Evolutionary conservation across 2,329 filamentous ascomycete genomes (phyloP), one percentile per base, ranked within the genome.

Genomic region (Eurotiales sp.): DNA sequence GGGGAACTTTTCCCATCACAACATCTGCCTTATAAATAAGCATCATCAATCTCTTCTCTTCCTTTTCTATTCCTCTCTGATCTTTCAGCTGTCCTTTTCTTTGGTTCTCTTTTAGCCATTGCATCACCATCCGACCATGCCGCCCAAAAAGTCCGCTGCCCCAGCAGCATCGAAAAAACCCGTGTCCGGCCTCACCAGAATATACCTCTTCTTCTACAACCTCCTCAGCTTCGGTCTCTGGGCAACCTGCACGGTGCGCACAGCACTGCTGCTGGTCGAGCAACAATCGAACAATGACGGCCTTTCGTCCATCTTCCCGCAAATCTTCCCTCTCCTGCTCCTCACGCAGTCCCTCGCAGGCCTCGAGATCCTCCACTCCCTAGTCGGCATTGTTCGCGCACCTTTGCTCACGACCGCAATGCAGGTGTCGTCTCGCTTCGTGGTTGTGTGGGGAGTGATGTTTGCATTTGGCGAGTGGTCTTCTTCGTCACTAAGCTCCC

Each of bases 151-250:
- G 15, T 25, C 40, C 21, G 8, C 50, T 15, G 30, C 42, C 3
- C n/a, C n/a, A n/a, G n/a, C 30, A 12, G 11, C 43, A 43, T 30
- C 39, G 40, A 53, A 41, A 49, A 54, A 48, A 23, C 43, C 52
- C 6, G 47, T 25, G 42, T 53, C 51, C 7, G 51, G 51, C 17
- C 46, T 53, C 2, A 53, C 46, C 15, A 44, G 52, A 15, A 36
- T 73, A 64, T 96, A 96, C 74, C 83, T 97, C 49, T 79, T 91
- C 64, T 74, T 84, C 61, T 99, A 97, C 81, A 97, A 97, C 73
- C 78, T 83, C 61, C 65, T 85, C 58, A 95, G 86, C 48, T 82
- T 90, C 55, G 67, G 83, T 19, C 81, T 92, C 48, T 99, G 93
- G 93, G 72, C 80, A 36, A 81, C 82, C 15, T 84, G 96, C 49